Evolutionary conservation across 2,329 filamentous ascomycete species (phyloP), one percentile per base, ranked within the genome.

Genomic region (Leptographium lundbergii): DNA sequence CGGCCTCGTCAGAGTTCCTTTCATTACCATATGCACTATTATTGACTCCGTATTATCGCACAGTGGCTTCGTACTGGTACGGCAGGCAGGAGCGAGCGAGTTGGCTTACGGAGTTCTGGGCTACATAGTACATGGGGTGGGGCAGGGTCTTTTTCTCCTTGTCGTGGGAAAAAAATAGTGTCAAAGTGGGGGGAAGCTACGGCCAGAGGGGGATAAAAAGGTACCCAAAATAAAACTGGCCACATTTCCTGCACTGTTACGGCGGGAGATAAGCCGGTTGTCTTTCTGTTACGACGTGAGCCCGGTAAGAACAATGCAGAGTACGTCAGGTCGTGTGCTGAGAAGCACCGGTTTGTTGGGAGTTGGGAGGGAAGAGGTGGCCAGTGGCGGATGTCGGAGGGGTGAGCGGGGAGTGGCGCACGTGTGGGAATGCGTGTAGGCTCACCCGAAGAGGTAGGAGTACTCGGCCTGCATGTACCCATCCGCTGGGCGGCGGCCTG

Each of bases 111-210:
- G n/a, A n/a, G n/a, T n/a, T n/a, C 17, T 42, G 48, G 7, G 24
- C 22, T 29, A 22, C 10, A 7, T 34, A 2, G 32, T 29, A 22
- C 10, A 7, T 34, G 6, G 32, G 51, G 29, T 54, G 32, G 51
- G 29, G 51, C 27, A 54, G 2, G 6, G 58, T 36, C 56, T 48
- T 60, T 63, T 62, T 61, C 60, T 62, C 52, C 59, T 34, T 47
- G 29, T 57, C 29, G 55, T 54, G 53, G 59, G 57, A 58, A 61
- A 59, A 57, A 57, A 54, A 54, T 54, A 58, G 61, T 54, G 48
- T 55, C 29, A 57, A 56, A 62, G 59, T 62, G 61, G 61, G 61
- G 27, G 55, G 54, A 48, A 54, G 57, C 57, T 52, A 52, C 19
- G 36, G 50, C 36, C 50, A 59, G 53, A 58, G 48, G 47, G 36